phyloP scores from a whole-genome alignment of 257 asterid species.

The Ophiorrhiza pumila region DNA sequence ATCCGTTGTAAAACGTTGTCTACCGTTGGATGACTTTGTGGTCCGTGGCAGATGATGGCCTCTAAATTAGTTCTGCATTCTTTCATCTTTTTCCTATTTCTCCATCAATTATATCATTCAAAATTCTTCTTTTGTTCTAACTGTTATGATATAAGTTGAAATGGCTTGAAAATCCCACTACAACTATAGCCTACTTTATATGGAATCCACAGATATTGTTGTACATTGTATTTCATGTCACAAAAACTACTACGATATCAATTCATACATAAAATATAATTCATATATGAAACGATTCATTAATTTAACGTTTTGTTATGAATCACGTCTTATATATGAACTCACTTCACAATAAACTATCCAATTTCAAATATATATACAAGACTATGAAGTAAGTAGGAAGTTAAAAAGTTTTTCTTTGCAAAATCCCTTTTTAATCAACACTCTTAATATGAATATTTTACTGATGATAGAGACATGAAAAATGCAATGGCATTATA shows the following conservation, averaged over 20 bases:
- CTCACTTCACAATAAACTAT: too few relatives aligned
- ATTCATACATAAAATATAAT: too few relatives aligned
- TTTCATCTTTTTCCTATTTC: not conserved
- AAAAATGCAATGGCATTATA: too few relatives aligned
- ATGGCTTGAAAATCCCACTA: not conserved
- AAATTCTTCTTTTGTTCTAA: not conserved
- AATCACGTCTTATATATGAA: too few relatives aligned
- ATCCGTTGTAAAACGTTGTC: slow-evolving; percentile 18
- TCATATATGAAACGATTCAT: too few relatives aligned
- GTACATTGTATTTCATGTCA: not conserved
- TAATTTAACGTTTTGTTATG: too few relatives aligned
- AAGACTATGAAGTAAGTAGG: not conserved
- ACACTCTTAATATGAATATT: not conserved
- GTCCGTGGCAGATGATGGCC: too few relatives aligned
- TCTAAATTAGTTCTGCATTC: not conserved
- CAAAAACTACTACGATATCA: too few relatives aligned
- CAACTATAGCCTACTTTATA: not conserved
- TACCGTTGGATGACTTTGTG: slow-evolving; percentile 13
- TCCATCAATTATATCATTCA: not conserved
- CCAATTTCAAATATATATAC: too few relatives aligned
- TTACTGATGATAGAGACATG: not conserved
- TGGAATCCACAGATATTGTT: slow-evolving; percentile 2
- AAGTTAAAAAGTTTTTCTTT: not conserved
- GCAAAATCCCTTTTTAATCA: not conserved
- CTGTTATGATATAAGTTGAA: not conserved